Conservation (phyloP, 306 rosid species). For the Prunus armeniaca region DNA sequence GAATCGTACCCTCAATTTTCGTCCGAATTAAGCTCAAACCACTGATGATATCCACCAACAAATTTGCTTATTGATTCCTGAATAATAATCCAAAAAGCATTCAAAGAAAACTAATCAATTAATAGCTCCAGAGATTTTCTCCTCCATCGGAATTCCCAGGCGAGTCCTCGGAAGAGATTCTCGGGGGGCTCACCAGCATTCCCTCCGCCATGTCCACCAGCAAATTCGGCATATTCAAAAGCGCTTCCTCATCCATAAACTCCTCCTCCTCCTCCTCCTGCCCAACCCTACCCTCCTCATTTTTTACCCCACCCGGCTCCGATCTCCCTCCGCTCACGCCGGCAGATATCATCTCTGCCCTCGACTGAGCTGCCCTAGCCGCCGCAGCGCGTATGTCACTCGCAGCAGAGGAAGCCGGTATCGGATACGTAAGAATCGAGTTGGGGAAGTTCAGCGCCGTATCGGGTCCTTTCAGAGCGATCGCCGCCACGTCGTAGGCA, state of each 20-base stretch:
- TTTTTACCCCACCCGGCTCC: background rate
- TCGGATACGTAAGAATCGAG: constrained; percentile 44
- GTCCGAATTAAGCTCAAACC: no score
- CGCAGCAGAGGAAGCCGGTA: constrained; percentile 65
- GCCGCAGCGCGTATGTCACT: constrained; percentile 77
- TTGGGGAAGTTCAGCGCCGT: constrained; percentile 69
- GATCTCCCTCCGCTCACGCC: background rate
- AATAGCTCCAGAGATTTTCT: constrained; percentile 42
- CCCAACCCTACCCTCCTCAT: constrained; percentile 2
- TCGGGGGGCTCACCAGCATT: constrained; percentile 52
- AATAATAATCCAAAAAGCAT: background rate
- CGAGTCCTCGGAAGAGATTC: constrained; percentile 39
- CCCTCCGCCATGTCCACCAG: constrained; percentile 55
- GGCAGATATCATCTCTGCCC: background rate
- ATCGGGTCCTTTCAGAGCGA: constrained; percentile 74
- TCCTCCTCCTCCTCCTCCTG: background rate
- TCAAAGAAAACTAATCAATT: background rate
- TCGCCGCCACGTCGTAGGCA: constrained; percentile 90
- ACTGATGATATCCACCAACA: background rate
- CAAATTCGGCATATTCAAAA: constrained; percentile 51
- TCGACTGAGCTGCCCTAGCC: constrained; percentile 59
- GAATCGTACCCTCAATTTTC: constrained; percentile 1
- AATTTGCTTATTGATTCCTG: background rate
- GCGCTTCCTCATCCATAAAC: constrained; percentile 45
- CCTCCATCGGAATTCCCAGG: constrained; percentile 36